These are phyloP conservation scores for Xeromyces bisporus DNA, from an alignment of 495 filamentous ascomycete genomes.

Conservation along the genomic window DNA sequence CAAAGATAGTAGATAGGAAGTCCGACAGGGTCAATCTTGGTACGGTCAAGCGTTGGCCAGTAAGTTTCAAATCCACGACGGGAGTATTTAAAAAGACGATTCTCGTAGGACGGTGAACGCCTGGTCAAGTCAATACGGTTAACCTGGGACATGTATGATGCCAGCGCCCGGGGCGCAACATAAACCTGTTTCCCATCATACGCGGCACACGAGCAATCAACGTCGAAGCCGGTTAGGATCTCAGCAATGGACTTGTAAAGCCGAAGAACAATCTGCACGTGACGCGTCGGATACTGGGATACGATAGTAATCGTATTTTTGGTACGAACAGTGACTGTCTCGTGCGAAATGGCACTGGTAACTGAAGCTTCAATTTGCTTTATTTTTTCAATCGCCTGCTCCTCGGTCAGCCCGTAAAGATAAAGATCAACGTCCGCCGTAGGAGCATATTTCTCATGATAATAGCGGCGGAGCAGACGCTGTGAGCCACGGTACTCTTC, in stretches of 20 bases:
- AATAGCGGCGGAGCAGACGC: constrained; percentile 47
- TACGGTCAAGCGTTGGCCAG: constrained; percentile 54
- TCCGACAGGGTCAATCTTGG: constrained; percentile 47
- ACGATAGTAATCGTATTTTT: constrained; percentile 75
- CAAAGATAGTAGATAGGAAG: neutral
- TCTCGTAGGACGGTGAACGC: constrained; percentile 72
- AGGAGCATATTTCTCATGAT: constrained; percentile 60
- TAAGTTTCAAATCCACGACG: constrained; percentile 70
- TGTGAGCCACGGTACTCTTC: constrained; percentile 44
- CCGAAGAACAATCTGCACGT: constrained; percentile 68
- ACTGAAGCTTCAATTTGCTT: constrained; percentile 55
- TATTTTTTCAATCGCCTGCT: constrained; percentile 64
- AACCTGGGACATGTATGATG: constrained; percentile 60
- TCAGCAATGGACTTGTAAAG: constrained; percentile 67
- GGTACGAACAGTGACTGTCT: constrained; percentile 60
- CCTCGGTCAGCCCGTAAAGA: constrained; percentile 56
- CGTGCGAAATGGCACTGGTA: constrained; percentile 53
- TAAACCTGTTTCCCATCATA: constrained; percentile 67
- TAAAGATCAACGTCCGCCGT: constrained; percentile 79
- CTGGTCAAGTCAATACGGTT: constrained; percentile 66
- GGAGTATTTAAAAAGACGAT: constrained; percentile 73
- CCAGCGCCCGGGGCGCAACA: constrained; percentile 49
- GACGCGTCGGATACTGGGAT: constrained; percentile 63
- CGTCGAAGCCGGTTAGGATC: constrained; percentile 73
- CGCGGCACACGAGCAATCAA: constrained; percentile 63